phyloP scores from a whole-genome alignment of 805 yeast genomes.

The Spathaspora hagerdaliae region DNA sequence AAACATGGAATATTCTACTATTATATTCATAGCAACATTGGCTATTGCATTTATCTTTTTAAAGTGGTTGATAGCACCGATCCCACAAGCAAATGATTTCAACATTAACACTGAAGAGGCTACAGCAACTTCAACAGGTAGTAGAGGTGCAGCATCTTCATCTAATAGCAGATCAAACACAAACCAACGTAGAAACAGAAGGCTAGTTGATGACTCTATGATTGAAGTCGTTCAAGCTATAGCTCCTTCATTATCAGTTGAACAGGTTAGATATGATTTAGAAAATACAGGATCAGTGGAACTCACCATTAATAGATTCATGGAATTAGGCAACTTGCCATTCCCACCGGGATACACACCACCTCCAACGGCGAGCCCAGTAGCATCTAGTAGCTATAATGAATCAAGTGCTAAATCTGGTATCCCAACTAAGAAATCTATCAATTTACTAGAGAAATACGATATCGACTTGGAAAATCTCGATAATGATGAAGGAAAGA shows the following conservation, averaged over 20 bases:
- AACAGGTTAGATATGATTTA: constrained; percentile 71
- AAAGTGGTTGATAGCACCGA: constrained; percentile 64
- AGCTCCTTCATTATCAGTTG: constrained; percentile 67
- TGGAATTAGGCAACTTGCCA: constrained; percentile 60
- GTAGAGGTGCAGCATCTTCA: neutral
- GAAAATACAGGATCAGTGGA: constrained; percentile 78
- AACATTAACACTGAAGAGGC: neutral
- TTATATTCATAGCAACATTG: constrained; percentile 46
- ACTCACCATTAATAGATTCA: constrained; percentile 67
- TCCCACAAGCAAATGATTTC: constrained; percentile 33
- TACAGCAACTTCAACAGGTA: constrained; percentile 1
- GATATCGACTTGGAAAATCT: constrained; percentile 26
- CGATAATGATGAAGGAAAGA: constrained; percentile 10
- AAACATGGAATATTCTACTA: constrained; percentile 51
- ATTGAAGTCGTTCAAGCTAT: constrained; percentile 79
- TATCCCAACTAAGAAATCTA: constrained; percentile 2
- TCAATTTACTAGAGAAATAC: constrained; percentile 39
- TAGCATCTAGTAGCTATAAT: constrained; percentile 2
- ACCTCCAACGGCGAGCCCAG: constrained; percentile 14
- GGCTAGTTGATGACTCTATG: constrained; percentile 67
- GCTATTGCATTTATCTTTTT: constrained; percentile 54
- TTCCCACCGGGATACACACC: constrained; percentile 40
- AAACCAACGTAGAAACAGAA: constrained; percentile 17
- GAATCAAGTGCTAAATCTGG: neutral
- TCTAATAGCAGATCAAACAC: neutral